Conservation (phyloP, 176 grass and related monocot species). For the Avena eriantha region DNA sequence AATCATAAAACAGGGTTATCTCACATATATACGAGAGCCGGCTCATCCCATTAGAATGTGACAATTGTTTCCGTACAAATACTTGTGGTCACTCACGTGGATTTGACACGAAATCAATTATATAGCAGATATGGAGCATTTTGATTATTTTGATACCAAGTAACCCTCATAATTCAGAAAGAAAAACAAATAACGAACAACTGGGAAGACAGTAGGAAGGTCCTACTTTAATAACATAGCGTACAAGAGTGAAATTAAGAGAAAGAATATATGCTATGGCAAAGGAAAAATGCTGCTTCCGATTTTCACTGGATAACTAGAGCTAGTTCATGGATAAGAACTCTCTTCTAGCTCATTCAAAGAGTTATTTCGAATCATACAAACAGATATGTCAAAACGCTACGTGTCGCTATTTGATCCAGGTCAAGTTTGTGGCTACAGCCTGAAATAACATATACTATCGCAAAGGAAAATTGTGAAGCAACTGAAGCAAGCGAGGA, state of each 20-base stretch:
- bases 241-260: too few relatives aligned
- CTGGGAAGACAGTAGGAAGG: too few relatives aligned
- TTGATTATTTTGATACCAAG: neutral
- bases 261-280: too few relatives aligned
- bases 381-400: neutral
- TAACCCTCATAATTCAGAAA: neutral
- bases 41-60: neutral
- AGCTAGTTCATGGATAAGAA: neutral
- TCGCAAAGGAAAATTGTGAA: too few relatives aligned
- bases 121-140: neutral
- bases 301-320: too few relatives aligned
- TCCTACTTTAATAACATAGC: too few relatives aligned
- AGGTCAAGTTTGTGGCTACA: neutral
- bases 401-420: neutral
- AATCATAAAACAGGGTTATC: neutral
- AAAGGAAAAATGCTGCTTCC: too few relatives aligned
- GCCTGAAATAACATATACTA: neutral
- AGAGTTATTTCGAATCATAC: neutral
- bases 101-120: slow-evolving; percentile 19
- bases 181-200: neutral
- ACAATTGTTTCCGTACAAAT: neutral
- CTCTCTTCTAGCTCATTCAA: neutral
- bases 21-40: neutral
- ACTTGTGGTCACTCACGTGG: neutral
- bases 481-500: neutral